A percentile compares a stretch with the other conserved stretches of the same genome.
Conservation (phyloP, 2,329 filamentous ascomycete genomes). For the Mollisiaceae sp. region DNA sequence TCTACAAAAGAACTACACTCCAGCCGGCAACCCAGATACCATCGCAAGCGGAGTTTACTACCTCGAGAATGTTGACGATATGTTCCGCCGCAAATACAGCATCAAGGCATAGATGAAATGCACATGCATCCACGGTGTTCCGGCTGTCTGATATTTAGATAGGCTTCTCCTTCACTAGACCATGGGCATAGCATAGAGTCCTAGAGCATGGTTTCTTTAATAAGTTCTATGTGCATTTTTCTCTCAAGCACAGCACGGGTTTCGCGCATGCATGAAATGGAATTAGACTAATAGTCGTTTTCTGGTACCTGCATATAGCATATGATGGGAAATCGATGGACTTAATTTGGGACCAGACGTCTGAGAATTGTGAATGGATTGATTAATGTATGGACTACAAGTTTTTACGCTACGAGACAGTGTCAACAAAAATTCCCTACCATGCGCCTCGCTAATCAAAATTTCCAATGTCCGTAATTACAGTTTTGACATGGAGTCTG, state of each 20-base stretch:
- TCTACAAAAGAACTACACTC: constrained; percentile 78
- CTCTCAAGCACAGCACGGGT: neutral
- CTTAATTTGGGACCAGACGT: neutral
- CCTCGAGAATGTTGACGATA: constrained; percentile 79
- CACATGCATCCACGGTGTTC: constrained; percentile 18
- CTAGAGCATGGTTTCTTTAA: constrained; percentile 19
- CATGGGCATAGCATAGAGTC: constrained; percentile 22
- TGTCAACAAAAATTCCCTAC: neutral
- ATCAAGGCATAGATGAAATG: constrained; percentile 65
- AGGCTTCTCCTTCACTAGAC: constrained; percentile 27
- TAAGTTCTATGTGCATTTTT: constrained; percentile 17
- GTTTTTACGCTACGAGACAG: no score
- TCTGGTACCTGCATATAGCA: constrained; percentile 4
- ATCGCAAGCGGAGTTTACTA: constrained; percentile 75
- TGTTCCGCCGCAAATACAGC: constrained; percentile 82
- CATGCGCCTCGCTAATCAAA: neutral
- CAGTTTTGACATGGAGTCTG: constrained; percentile 42
- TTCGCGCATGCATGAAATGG: constrained; percentile 11
- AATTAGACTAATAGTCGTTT: constrained; percentile 15
- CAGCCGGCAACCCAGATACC: constrained; percentile 69
- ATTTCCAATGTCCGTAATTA: constrained; percentile 26
- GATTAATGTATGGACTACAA: no score
- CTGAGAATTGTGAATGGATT: neutral
- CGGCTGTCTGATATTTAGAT: constrained; percentile 6
- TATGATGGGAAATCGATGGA: neutral